phyloP scores from a whole-genome alignment of 805 yeast genomes.

The Cyberlindnera mycetangii region DNA sequence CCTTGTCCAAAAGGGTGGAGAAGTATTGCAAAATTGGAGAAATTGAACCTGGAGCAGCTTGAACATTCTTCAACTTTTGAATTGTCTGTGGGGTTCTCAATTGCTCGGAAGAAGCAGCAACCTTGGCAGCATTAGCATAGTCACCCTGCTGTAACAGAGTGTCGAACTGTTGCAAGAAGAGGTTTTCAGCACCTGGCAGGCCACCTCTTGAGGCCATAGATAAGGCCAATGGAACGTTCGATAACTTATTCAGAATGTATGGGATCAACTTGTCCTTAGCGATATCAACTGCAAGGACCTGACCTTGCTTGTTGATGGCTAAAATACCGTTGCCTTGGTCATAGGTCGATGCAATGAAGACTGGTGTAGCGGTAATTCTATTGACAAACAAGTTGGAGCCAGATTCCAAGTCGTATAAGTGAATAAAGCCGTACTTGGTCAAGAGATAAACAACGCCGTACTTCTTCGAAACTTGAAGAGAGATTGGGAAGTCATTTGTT shows the following conservation, averaged over 20 bases:
- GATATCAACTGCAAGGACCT: slow-evolving; percentile 88
- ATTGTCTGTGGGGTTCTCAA: slow-evolving; percentile 94
- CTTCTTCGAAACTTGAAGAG: slow-evolving; percentile 78
- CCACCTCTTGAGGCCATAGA: slow-evolving; percentile 93
- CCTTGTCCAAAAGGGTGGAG: slow-evolving; percentile 87
- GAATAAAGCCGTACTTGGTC: slow-evolving; percentile 96
- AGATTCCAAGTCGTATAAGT: slow-evolving; percentile 88
- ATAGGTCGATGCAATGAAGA: slow-evolving; percentile 81
- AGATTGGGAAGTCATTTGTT: slow-evolving; percentile 91
- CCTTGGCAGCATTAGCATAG: slow-evolving; percentile 89
- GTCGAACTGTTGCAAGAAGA: slow-evolving; percentile 90
- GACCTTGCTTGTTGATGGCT: slow-evolving; percentile 93
- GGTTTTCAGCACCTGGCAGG: slow-evolving; percentile 92
- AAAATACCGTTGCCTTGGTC: slow-evolving; percentile 78
- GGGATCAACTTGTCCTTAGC: slow-evolving; percentile 83
- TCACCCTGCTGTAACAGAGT: slow-evolving; percentile 79
- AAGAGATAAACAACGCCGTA: slow-evolving; percentile 86
- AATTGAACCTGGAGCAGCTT: slow-evolving; percentile 90
- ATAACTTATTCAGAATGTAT: slow-evolving; percentile 79
- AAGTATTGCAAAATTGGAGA: slow-evolving; percentile 94
- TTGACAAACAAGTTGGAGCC: slow-evolving; percentile 92
- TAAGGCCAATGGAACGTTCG: slow-evolving; percentile 84
- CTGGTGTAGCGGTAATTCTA: slow-evolving; percentile 93
- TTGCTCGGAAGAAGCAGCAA: slow-evolving; percentile 92
- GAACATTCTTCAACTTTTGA: slow-evolving; percentile 84